Evolutionary conservation across 129 eudicot species (phyloP).

Genomic region (Flaveria robusta): DNA sequence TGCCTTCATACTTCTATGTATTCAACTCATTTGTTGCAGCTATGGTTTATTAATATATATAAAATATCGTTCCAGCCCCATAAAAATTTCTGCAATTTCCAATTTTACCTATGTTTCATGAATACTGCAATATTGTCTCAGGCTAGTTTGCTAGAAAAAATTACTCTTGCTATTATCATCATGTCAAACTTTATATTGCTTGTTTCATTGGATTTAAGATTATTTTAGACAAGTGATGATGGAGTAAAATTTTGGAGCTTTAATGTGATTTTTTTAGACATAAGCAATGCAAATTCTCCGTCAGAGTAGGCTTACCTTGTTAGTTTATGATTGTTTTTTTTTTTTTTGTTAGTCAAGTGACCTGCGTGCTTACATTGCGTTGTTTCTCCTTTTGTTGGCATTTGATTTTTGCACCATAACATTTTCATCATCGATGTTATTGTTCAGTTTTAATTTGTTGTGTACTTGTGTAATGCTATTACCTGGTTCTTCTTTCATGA

Average conservation of each 20-base stretch:
- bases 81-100: not conserved
- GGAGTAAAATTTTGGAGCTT: not conserved
- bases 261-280: not conserved
- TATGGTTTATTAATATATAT: not conserved
- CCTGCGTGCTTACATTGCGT: not conserved
- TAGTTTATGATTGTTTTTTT: not conserved
- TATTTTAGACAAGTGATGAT: not conserved
- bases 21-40: not conserved
- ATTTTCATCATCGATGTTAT: not conserved
- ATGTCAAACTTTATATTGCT: not conserved
- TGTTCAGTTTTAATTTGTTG: not conserved
- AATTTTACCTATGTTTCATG: not conserved
- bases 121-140: not conserved
- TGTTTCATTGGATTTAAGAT: not conserved
- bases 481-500: not conserved
- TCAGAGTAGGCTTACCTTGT: not conserved
- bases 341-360: not conserved
- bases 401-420: slow-evolving; percentile 1
- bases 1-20: not conserved
- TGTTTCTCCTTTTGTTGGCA: not conserved
- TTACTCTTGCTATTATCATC: slow-evolving; percentile 7
- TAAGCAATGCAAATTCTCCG: not conserved
- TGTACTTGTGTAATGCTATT: not conserved
- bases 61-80: not conserved
- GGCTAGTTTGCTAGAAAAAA: not conserved